Evolutionary conservation across 1,284 basidiomycete species (phyloP), one percentile per base, ranked within the genome.

Genomic region (Coniferiporia weirii): DNA sequence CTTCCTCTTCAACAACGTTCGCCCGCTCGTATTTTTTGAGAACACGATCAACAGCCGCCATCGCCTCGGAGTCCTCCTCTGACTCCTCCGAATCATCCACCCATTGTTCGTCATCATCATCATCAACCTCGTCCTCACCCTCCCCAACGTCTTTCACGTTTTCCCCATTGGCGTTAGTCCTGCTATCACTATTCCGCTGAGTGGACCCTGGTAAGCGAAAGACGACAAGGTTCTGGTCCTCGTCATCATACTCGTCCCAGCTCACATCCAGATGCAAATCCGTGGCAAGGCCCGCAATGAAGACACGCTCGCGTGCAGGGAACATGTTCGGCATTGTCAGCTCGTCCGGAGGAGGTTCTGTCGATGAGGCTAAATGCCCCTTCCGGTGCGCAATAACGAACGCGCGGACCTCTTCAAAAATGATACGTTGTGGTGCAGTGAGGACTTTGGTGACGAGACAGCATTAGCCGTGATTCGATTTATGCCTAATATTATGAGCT

Each of bases 221-320:
- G 17, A 82, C 83, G 35, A 89, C 81, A 44, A 90, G 69, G 68
- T 87, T 91, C 67, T 87, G 82, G 59, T 92, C 93, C 46, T 91
- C 77, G 1, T 89, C 88, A 66, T 95, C 89, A 64, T 85, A 93
- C 68, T 95, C 93, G 69, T 97, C 95, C 91, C 93, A 98, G 20
- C 85, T 78, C 40, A 94, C 71, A 34, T 73, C 79, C 7, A 97
- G 78, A 68, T 92, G 84, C 44, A 97, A 70, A 53, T 92, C 86
- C 44, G 84, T 79, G 4, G 88, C 85, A 17, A 98, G 76, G 35
- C 81, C 82, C 50, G 75, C 79, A 50, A 97, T 84, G 67, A 97
- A 96, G 52, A 75, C 76, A 36, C 89, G 79, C 65, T 97, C 94
- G 35, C 84, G 77, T 1, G 91, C 84, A 0, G 89, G 78, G 70